Evolutionary conservation across 371 early-diverging fungal genomes (phyloP), one percentile per base, ranked within the genome.

Genomic region (Sporodiniella umbellata): DNA sequence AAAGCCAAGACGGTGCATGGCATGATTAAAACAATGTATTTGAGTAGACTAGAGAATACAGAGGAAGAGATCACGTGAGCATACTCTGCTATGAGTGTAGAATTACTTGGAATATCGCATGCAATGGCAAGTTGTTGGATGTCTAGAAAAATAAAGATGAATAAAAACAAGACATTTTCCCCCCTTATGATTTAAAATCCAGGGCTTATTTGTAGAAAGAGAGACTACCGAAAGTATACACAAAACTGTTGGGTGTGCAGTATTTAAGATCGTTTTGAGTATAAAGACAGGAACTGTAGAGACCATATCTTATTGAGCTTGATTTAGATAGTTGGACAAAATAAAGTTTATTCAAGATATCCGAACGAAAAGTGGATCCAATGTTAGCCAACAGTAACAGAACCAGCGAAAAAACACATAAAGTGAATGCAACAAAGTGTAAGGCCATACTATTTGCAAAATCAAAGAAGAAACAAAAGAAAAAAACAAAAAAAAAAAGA

Each of bases 251-350:
- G 4, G 45, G 19, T n/a, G 60, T 62, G 33, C 70, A 69, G n/a
- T n/a, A n/a, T n/a, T n/a, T n/a, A n/a, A 4, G 55, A 58, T 23
- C 46, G 49, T 0, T 38, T 24, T 22, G 35, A 17, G 18, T 61
- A 24, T 62, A 70, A 4, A 66, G 17, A 23, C 71, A 70, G 4
- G 71, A 70, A 23, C 42, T 61, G 19, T 66, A 70, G 21, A 66
- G 42, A 26, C 71, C 71, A 24, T 70, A 70, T 54, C 64, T 56
- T 38, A 70, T 60, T 2, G 58, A 58, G 48, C 55, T 35, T 19
- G 67, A 54, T 42, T 66, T 53, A 19, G 43, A 49, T 2, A 59
- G 33, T 47, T 59, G 37, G 4, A 54, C 59, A 30, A 70, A 22
- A 26, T 57, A 64, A 3, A 66, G 40, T 14, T 61, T 43, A 18